Percentiles rank a stretch among this genome's conserved stretches.
Conservation (phyloP, 371 early-diverging fungal species). For the Lichtheimia corymbifera region DNA sequence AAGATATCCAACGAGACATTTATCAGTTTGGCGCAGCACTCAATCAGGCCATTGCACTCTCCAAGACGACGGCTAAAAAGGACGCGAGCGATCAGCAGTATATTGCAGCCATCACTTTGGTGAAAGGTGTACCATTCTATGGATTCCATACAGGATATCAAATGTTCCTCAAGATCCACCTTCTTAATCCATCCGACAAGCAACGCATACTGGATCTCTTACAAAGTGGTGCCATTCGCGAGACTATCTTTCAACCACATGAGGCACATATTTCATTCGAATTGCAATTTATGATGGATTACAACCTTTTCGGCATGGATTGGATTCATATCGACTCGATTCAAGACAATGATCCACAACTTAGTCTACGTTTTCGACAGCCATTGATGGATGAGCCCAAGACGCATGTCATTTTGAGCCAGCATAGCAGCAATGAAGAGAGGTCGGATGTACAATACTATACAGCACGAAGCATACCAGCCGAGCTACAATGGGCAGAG, state of each 20-base stretch:
- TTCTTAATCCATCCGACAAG: conserved; percentile 65
- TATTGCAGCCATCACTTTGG: conserved; percentile 68
- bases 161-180: conserved; percentile 76
- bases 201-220: conserved; percentile 64
- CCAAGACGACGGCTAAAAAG: conserved; percentile 22
- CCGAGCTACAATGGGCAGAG: conserved; percentile 18
- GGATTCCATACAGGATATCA: conserved; percentile 74
- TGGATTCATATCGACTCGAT: conserved; percentile 37
- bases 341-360: conserved; percentile 4
- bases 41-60: conserved; percentile 70
- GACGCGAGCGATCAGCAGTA: conserved; percentile 41
- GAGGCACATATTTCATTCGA: conserved; percentile 90
- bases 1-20: conserved; percentile 45
- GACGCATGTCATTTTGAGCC: neutral
- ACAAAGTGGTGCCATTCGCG: conserved; percentile 73
- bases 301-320: conserved; percentile 93
- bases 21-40: conserved; percentile 69
- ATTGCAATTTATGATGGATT: conserved; percentile 91
- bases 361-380: conserved; percentile 35
- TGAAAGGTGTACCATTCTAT: conserved; percentile 85
- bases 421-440: neutral
- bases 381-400: conserved; percentile 36
- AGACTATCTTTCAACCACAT: conserved; percentile 65
- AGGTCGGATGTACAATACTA: conserved; percentile 4
- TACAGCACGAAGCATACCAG: conserved; percentile 28